Conservation (phyloP, 2,329 filamentous ascomycete species). For the Colletotrichum musae region DNA sequence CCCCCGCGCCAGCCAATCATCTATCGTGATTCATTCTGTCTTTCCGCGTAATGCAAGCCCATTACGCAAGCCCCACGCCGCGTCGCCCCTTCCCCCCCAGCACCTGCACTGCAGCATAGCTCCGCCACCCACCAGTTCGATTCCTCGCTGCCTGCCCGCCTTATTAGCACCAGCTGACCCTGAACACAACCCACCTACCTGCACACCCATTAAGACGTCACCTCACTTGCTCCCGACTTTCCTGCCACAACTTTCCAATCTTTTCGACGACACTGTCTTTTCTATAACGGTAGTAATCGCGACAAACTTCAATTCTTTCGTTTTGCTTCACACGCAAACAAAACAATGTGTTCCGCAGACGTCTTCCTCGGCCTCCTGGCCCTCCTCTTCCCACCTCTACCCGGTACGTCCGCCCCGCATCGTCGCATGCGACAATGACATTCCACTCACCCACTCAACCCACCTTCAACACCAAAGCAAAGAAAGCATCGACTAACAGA, state of each 20-base stretch:
- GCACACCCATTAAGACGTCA: slow-evolving; percentile 23
- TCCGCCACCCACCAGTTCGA: slow-evolving; percentile 31
- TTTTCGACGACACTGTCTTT: not conserved
- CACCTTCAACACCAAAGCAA: not conserved
- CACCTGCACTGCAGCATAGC: slow-evolving; percentile 3
- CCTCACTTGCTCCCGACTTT: not conserved
- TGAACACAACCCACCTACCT: not conserved
- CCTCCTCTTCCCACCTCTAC: slow-evolving; percentile 75
- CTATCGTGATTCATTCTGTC: not conserved
- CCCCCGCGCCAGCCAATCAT: slow-evolving; percentile 11
- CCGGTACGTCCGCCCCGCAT: slow-evolving; percentile 63
- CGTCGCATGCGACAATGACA: not conserved
- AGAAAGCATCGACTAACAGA: slow-evolving; percentile 48
- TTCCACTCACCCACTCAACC: not conserved
- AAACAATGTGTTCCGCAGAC: slow-evolving; percentile 71
- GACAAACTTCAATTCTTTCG: not conserved
- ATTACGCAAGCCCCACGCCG: slow-evolving; percentile 37
- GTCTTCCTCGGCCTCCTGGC: slow-evolving; percentile 75
- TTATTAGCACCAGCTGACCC: not conserved
- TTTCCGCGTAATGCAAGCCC: not conserved
- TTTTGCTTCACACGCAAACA: not conserved
- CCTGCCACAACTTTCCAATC: not conserved
- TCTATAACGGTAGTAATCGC: not conserved
- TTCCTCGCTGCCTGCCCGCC: slow-evolving; percentile 29
- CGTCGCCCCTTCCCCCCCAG: not conserved